Base-by-base conservation (phyloP, 2,329 filamentous ascomycete species). In the Alternaria sp. region DNA sequence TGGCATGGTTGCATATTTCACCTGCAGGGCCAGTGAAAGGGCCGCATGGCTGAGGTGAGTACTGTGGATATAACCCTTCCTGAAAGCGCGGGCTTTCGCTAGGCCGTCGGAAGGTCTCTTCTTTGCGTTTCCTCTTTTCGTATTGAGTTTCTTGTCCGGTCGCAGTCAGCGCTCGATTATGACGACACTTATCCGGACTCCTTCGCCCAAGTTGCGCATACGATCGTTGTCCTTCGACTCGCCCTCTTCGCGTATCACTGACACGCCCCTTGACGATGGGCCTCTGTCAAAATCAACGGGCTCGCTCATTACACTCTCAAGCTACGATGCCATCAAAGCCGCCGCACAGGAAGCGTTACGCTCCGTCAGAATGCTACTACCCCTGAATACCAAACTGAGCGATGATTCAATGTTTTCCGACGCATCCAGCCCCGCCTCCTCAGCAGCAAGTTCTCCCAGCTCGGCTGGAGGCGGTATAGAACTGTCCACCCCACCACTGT, bases 181-280 rank as follows among this genome's bases (percentile, higher is more conserved):
- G 72, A 65, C 72, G 53, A 67, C 66, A 18, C 60, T 65, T 6
- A 67, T 72, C 21, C 68, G 76, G 25, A 80, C 77, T 21, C 78
- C 77, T 9, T 77, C 74, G 30, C 78, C 78, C 23, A 79, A 75
- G 54, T 71, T 78, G 64, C 73, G 75, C 58, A 79, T 79, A 64
- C 75, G 76, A 26, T 77, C 78, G 41, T 74, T 75, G 30, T 77
- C 73, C 8, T 80, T 79, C 67, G 75, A 77, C 65, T 78, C 77
- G 6, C 74, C 76, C n/a, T 73, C 71, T 14, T 74, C 72, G 49
- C 75, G 75, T 54, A 64, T 72, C 33, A 72, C 60, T 43, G 60
- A 71, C 3, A 77, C 76, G 2, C 75, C 76, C 6, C 71, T 77
- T 54, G 75, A 78, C 15, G 75, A 77, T 18, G 77, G 71, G 2